Evolutionary conservation across 164 flowering plant species (phyloP), one percentile per base, ranked within the genome.

Genomic region (Magnolia changhungtana): DNA sequence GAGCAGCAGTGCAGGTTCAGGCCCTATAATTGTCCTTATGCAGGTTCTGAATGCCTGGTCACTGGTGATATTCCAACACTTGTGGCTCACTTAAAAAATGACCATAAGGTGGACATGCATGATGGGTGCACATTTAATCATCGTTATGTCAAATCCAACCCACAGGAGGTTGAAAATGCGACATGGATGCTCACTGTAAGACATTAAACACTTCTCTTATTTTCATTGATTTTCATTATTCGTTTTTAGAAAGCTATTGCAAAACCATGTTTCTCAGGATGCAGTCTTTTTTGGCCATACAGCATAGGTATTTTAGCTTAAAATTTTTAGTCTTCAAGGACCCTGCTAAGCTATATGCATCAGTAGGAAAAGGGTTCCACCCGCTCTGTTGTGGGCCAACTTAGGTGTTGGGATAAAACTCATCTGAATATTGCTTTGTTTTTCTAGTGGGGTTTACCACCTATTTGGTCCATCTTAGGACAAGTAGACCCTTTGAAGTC

Each of bases 41-140:
- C 94, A 16, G 94, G 94, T 59, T 94, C 98, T 14, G 98, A 94
- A 78, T 94, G 98, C 69, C 77, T 90, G 29, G 88, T 85, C 61
- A 85, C 83, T 74, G 98, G 98, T 8, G 93, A 94, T 78, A 92
- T 92, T 18, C 91, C 96, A 80, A 87, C 79, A 81, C 86, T 94
- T 63, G 95, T 94, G 73, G 23, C 91, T 3, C 98, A 94, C 82
- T 82, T 94, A 72, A 90, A 91, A 85, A 94, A 91, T 75, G 94
- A 92, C 75, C 98, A 94, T 87, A 91, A 92, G 82, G 98, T 92
- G 77, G 97, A 94, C 85, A 94, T 92, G 98, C 97, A 92, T 81
- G 76, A 93, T 1, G 98, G 98, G 50, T 86, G 89, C 82, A 91
- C 98, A 24, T 92, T 94, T 79, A 94, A 92, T 78, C 97, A 94